Conservation (phyloP, 305 asterid genomes). For the Fraxinus ornus region DNA sequence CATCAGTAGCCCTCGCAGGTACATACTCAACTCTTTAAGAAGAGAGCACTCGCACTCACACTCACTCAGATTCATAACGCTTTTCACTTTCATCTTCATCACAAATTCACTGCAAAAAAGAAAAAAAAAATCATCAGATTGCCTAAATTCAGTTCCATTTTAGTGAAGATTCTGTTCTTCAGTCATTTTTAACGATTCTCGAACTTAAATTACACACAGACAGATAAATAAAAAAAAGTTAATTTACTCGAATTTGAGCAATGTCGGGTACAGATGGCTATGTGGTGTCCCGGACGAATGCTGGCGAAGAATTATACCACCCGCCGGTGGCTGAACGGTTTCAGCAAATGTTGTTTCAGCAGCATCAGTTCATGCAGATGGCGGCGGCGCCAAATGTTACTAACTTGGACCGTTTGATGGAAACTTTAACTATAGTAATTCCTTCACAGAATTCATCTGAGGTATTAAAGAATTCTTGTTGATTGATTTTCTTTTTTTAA, state of each 20-base stretch:
- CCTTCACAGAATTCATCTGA: constrained; percentile 42
- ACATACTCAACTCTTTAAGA: constrained; percentile 24
- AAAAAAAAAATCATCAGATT: constrained; percentile 3
- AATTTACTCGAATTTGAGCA: constrained; percentile 14
- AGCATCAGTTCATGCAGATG: constrained; percentile 33
- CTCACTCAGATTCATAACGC: constrained; percentile 25
- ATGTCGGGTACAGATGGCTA: constrained; percentile 70
- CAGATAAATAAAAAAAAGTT: constrained; percentile 17
- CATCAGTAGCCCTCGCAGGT: constrained; percentile 29
- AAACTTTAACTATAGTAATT: constrained; percentile 52
- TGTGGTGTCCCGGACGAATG: constrained; percentile 46
- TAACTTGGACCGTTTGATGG: constrained; percentile 69
- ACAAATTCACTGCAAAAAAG: constrained; percentile 22
- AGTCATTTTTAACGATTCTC: constrained; percentile 18
- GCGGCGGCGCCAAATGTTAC: constrained; percentile 25
- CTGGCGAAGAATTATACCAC: constrained; percentile 52
- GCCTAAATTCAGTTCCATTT: constrained; percentile 27
- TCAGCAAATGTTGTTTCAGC: constrained; percentile 40
- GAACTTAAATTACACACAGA: constrained; percentile 12
- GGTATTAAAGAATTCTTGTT: constrained; percentile 40
- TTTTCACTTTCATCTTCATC: constrained; percentile 27
- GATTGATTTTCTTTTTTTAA: background rate
- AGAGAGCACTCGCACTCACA: constrained; percentile 23
- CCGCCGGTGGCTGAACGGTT: constrained; percentile 54
- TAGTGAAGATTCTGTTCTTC: constrained; percentile 23